phyloP scores from a whole-genome alignment of 805 yeast genomes.

The Candida patagonica region DNA sequence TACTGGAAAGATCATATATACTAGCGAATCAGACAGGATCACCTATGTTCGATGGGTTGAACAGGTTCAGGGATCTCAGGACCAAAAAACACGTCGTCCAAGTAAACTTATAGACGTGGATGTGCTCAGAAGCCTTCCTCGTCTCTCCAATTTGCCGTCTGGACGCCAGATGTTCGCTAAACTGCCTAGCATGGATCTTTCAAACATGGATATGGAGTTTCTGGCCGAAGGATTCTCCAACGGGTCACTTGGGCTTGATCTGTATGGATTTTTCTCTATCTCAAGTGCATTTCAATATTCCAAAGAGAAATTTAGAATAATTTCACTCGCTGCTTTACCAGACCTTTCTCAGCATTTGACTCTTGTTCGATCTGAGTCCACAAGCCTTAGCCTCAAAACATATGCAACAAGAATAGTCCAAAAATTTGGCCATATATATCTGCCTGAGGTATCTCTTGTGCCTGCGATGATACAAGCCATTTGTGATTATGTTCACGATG shows the following conservation, averaged over 20 bases:
- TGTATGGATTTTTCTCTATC: slow-evolving; percentile 29
- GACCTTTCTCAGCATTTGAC: slow-evolving; percentile 9
- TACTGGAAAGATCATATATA: slow-evolving; percentile 34
- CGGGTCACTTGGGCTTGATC: slow-evolving; percentile 22
- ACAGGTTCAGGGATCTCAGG: slow-evolving; percentile 14
- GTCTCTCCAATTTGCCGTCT: slow-evolving; percentile 10
- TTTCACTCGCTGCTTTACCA: slow-evolving; percentile 4
- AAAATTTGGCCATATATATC: slow-evolving; percentile 22
- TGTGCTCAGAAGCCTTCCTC: slow-evolving; percentile 19
- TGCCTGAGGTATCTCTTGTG: slow-evolving; percentile 28
- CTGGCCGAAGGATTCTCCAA: slow-evolving; percentile 23
- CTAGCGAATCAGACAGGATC: slow-evolving; percentile 10
- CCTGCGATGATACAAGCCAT: slow-evolving; percentile 31
- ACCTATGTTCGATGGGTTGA: slow-evolving; percentile 29
- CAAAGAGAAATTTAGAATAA: slow-evolving; percentile 3
- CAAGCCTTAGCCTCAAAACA: background rate
- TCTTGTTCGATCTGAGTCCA: slow-evolving; percentile 1
- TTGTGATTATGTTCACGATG: slow-evolving; percentile 25
- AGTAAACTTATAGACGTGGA: slow-evolving; percentile 25
- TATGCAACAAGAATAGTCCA: slow-evolving; percentile 21
- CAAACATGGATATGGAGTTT: slow-evolving; percentile 13
- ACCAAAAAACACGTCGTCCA: background rate
- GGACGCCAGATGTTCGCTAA: slow-evolving; percentile 7
- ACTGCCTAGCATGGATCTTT: slow-evolving; percentile 8
- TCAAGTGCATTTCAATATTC: slow-evolving; percentile 16